Evolutionary conservation across 2,329 filamentous ascomycete genomes (phyloP), one percentile per base, ranked within the genome.

Genomic region (Dendryphion nanum): DNA sequence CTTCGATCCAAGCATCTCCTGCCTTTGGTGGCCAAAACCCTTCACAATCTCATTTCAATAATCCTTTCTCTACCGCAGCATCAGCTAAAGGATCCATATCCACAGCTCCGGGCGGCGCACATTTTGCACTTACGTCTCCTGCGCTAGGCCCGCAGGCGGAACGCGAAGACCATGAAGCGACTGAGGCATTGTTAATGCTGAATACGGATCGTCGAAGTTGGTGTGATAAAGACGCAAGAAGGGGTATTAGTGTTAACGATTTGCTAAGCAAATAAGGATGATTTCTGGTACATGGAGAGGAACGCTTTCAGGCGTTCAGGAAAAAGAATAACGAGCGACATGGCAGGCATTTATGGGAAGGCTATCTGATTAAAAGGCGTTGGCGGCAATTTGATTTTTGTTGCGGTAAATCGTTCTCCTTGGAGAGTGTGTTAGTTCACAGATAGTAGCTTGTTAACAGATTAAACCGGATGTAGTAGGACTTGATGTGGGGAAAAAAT

Each of bases 151-250:
- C 65, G 3, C 61, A 61, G 42, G 50, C 63, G 18, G 63, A 63
- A 33, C 68, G 52, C 6, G 62, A 71, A 19, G 72, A 75, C 30
- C 83, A 89, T 44, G 88, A 93, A 62, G 90, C 89, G 1, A 93
- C 89, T 6, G 84, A 88, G 10, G 90, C 89, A 3, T 64, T 95
- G 51, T 67, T 95, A 61, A 95, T 95, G 89, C 71, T 96, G 42
- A 94, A 90, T 50, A 81, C 76, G 37, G 89, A 93, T 61, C 78
- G 87, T 28, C 75, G 87, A 23, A 67, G 57, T 38, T 72, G 70
- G 68, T 8, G 10, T n/a, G 57, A 55, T 6, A 41, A 41, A 5
- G 61, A 52, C 15, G 41, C 40, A 6, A 61, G 51, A 18, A 48
- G 64, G 18, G 64, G 63, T 7, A 72, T 74, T 69, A 74, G 70